phyloP scores from a whole-genome alignment of 2,329 filamentous ascomycete genomes.

The Pseudogymnoascus sp. region DNA sequence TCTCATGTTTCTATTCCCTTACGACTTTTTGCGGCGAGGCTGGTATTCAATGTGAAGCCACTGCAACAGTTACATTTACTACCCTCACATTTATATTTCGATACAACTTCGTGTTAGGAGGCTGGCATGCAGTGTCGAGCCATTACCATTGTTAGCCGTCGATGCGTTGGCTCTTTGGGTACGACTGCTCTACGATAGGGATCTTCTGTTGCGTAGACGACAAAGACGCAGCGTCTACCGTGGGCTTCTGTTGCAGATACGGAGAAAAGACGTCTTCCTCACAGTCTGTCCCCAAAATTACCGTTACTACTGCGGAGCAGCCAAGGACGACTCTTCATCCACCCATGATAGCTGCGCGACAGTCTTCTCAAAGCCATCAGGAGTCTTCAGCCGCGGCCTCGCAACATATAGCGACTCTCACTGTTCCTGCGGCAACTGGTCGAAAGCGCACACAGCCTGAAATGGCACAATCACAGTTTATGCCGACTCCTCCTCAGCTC shows the following conservation, averaged over 20 bases:
- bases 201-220: not conserved
- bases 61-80: not conserved
- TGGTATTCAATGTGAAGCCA: not conserved
- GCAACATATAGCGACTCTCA: not conserved
- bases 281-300: not conserved
- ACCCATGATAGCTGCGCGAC: not conserved
- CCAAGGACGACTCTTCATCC: not conserved
- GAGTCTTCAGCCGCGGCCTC: not conserved
- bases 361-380: not conserved
- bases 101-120: not conserved
- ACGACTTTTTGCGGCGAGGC: not conserved
- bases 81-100: not conserved
- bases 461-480: not conserved
- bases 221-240: not conserved
- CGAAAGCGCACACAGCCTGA: not conserved
- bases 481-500: not conserved
- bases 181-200: not conserved
- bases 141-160: not conserved
- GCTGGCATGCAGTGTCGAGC: not conserved
- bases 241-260: not conserved
- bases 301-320: not conserved
- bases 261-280: not conserved
- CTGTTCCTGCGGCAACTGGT: not conserved
- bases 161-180: constrained; percentile 2
- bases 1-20: not conserved